Evolutionary conservation across 768 basidiomycete species (phyloP).

Genomic region (Cyclocybe cylindracea): DNA sequence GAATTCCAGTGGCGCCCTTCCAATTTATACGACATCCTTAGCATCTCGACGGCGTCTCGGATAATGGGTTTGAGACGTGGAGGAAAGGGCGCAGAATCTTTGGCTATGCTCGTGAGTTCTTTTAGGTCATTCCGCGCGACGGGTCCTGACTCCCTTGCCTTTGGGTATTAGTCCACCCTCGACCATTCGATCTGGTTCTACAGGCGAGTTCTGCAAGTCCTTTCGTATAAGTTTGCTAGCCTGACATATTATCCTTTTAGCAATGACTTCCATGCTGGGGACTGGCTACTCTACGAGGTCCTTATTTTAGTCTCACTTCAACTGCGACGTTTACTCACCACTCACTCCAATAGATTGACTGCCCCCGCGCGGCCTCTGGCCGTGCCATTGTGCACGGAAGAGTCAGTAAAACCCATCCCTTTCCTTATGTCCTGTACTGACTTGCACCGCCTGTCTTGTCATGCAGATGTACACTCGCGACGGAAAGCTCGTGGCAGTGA

Average conservation of each 20-base stretch:
- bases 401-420: conserved; percentile 40
- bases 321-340: neutral
- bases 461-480: conserved; percentile 65
- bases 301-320: conserved; percentile 21
- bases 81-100: conserved; percentile 47
- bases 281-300: conserved; percentile 81
- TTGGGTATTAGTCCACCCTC: conserved; percentile 54
- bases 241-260: conserved; percentile 32
- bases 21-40: conserved; percentile 26
- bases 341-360: conserved; percentile 48
- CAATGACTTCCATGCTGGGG: conserved; percentile 73
- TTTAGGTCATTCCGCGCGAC: neutral
- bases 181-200: conserved; percentile 86
- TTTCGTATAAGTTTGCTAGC: neutral
- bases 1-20: neutral
- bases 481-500: conserved; percentile 72
- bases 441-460: neutral
- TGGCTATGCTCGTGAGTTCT: conserved; percentile 62
- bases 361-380: conserved; percentile 64
- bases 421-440: neutral
- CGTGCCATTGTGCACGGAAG: conserved; percentile 71
- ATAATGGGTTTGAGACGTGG: conserved; percentile 55
- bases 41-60: conserved; percentile 55
- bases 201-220: conserved; percentile 42
- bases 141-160: too few relatives aligned